These are phyloP conservation scores for Chenopodium suecicum DNA, from an alignment of 148 eudicot genomes.

Conservation along the genomic window DNA sequence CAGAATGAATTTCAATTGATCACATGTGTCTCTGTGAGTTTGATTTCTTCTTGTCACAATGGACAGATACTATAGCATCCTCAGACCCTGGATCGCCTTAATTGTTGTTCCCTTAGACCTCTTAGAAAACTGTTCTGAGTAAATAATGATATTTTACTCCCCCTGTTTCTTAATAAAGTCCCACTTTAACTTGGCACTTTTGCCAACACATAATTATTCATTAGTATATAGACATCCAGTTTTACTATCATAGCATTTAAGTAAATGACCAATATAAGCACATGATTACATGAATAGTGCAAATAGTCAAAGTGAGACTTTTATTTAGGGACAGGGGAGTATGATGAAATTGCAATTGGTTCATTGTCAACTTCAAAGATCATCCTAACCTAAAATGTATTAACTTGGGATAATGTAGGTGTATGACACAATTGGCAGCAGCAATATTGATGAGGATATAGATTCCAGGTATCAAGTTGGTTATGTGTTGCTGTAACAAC, in stretches of 20 bases:
- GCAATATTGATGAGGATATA: conserved; percentile 58
- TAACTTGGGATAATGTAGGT: conserved; percentile 50
- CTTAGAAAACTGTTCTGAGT: neutral
- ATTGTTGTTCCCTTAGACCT: neutral
- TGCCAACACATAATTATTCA: no score
- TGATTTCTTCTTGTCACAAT: neutral
- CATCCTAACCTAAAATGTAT: conserved; percentile 2
- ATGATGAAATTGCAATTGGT: neutral
- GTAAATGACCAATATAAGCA: no score
- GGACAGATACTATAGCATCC: neutral
- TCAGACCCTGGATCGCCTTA: neutral
- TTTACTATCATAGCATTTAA: no score
- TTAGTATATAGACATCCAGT: no score
- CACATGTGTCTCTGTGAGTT: conserved; percentile 95
- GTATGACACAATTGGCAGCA: conserved; percentile 74
- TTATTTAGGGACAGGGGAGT: no score
- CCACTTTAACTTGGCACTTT: no score
- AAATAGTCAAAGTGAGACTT: no score
- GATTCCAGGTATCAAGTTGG: conserved; percentile 50
- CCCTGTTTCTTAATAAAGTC: no score
- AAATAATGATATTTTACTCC: neutral
- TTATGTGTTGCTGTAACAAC: neutral
- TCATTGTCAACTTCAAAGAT: conserved; percentile 1
- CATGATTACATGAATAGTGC: no score
- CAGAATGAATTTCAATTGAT: conserved; percentile 93